Evolutionary conservation across 192 early-diverging fungal species (phyloP), one percentile per base, ranked within the genome.

Genomic region (Jimgerdemannia flammicorona): DNA sequence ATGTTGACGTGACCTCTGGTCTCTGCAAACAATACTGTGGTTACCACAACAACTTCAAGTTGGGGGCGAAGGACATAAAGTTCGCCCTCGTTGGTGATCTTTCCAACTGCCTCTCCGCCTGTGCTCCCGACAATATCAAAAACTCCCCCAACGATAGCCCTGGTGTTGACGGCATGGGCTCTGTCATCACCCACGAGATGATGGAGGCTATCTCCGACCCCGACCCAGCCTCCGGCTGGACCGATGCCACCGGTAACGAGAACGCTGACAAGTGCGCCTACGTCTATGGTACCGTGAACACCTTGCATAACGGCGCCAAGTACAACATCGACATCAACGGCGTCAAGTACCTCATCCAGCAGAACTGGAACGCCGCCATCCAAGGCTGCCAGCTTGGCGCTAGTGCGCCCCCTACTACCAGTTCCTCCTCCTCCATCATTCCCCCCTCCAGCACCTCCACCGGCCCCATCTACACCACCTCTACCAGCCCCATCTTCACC

Each of bases 121-220:
- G 76, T 20, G 76, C 76, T 20, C 70, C 70, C 9, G 43, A 72
- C 18, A 77, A 77, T 67, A 70, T 64, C n/a, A 72, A 39, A 3
- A 9, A 9, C 43, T 78, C 76, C 63, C 79, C 79, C 66, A 80
- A 77, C 59, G 63, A 49, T 17, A 69, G 80, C 59, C 66, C 71
- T 40, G 81, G 82, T 40, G 64, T 80, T 40, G 80, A 81, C 19
- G 71, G 72, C 29, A 43, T 81, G 81, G 71, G 83, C n/a, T 77
- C 74, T 39, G 64, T 81, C 40, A 54, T 83, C 44, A 75, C 79
- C 0, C 80, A 81, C 70, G 80, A 81, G 76, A 44, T 81, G 19
- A 66, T 69, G 66, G 80, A 81, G 54, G 76, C 72, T 39, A 68
- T 40, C 4, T 78, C 75, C 41, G 81, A 81, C 81, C 80, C 80